These are phyloP conservation scores for Lithospermum erythrorhizon DNA, from an alignment of 257 asterid species.

Conservation along the genomic window DNA sequence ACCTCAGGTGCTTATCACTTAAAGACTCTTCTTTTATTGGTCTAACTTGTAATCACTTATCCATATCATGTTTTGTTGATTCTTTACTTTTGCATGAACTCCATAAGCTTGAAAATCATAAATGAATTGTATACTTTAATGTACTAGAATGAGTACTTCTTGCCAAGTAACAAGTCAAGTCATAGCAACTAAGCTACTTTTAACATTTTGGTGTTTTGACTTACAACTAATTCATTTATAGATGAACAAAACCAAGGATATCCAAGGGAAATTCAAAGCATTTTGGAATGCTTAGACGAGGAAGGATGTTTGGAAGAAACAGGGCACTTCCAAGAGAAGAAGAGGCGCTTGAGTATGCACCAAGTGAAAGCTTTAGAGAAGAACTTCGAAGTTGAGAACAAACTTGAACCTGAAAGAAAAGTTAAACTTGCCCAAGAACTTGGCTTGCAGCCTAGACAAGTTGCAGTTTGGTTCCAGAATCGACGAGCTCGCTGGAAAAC, in stretches of 20 bases:
- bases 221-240: slow-evolving; percentile 8
- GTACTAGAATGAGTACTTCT: slow-evolving; percentile 12
- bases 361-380: slow-evolving; percentile 90
- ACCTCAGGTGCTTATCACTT: slow-evolving; percentile 43
- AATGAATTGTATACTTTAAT: not conserved
- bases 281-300: slow-evolving; percentile 69
- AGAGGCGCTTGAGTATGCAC: slow-evolving; percentile 54
- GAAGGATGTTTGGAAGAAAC: slow-evolving; percentile 64
- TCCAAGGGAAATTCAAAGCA: slow-evolving; percentile 56
- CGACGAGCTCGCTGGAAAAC: slow-evolving; percentile 93
- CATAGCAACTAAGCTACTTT: not conserved
- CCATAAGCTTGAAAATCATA: slow-evolving; percentile 13
- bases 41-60: slow-evolving; percentile 14
- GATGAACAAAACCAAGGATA: slow-evolving; percentile 48
- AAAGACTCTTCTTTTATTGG: slow-evolving; percentile 9
- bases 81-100: slow-evolving; percentile 13
- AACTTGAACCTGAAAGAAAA: slow-evolving; percentile 85
- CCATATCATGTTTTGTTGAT: slow-evolving; percentile 35
- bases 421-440: slow-evolving; percentile 74
- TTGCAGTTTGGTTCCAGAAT: slow-evolving; percentile 92
- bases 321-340: slow-evolving; percentile 53
- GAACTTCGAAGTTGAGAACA: slow-evolving; percentile 79
- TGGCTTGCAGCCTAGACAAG: slow-evolving; percentile 90
- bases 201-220: not conserved
- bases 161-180: slow-evolving; percentile 18